These are phyloP conservation scores for Carex kokanica DNA, from an alignment of 176 grass and related monocot genomes.

Conservation along the genomic window DNA sequence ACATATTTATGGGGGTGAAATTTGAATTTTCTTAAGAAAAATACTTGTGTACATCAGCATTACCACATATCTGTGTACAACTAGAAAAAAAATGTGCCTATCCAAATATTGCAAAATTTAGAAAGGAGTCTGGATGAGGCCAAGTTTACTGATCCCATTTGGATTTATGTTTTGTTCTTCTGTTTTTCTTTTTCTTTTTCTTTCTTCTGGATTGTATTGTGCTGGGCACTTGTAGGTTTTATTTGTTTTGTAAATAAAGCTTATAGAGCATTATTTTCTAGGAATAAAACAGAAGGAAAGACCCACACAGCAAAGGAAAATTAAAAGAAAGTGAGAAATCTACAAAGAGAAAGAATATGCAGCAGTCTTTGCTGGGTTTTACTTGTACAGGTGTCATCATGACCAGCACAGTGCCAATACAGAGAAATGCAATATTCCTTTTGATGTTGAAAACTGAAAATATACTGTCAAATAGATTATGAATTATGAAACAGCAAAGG, in stretches of 20 bases:
- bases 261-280: not conserved
- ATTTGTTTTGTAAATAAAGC: not conserved
- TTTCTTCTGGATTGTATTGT: not conserved
- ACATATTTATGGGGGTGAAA: too few relatives aligned
- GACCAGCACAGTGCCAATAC: not conserved
- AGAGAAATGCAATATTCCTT: not conserved
- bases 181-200: not conserved
- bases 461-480: not conserved
- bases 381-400: not conserved
- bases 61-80: too few relatives aligned
- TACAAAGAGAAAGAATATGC: not conserved
- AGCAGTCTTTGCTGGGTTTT: not conserved
- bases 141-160: conserved; percentile 6
- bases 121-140: not conserved
- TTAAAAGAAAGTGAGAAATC: not conserved
- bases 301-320: not conserved
- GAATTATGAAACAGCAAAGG: conserved; percentile 4
- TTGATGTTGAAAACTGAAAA: not conserved
- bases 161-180: not conserved
- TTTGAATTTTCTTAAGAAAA: too few relatives aligned
- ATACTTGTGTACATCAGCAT: too few relatives aligned
- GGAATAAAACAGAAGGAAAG: not conserved
- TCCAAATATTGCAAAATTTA: not conserved
- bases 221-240: not conserved
- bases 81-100: not conserved